These are phyloP conservation scores for Porphyridium purpureum DNA, from an alignment of 23 red algal genomes.

Conservation along the genomic window DNA sequence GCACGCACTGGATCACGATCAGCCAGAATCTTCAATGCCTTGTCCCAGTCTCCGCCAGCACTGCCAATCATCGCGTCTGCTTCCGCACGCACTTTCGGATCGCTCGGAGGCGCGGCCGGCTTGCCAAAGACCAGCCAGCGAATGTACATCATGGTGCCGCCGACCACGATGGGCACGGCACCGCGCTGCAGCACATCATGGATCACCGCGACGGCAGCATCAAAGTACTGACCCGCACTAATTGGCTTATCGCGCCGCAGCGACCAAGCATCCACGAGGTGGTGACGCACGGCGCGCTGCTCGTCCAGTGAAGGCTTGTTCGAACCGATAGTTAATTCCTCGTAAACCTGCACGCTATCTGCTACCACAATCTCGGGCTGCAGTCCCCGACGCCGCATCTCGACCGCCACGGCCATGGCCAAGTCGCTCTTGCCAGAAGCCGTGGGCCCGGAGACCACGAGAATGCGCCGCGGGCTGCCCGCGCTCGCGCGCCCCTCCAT, in stretches of 20 bases:
- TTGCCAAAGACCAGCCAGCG: slow-evolving; percentile 59
- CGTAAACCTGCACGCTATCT: slow-evolving; percentile 79
- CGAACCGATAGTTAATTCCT: slow-evolving; percentile 47
- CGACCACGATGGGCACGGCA: slow-evolving; percentile 64
- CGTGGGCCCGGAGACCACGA: slow-evolving; percentile 75
- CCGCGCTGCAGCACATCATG: slow-evolving; percentile 15
- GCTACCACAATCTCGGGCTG: slow-evolving; percentile 77
- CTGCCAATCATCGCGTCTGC: slow-evolving; percentile 17
- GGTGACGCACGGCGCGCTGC: slow-evolving; percentile 28
- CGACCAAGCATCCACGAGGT: slow-evolving; percentile 34
- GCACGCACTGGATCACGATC: slow-evolving; percentile 50
- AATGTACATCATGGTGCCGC: slow-evolving; percentile 93
- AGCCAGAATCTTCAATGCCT: slow-evolving; percentile 15
- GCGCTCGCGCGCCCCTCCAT: too few relatives aligned
- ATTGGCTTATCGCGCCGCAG: slow-evolving; percentile 14
- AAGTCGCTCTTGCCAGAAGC: slow-evolving; percentile 67
- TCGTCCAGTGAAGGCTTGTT: slow-evolving; percentile 61
- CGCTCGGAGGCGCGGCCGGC: slow-evolving; percentile 26
- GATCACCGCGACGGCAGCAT: slow-evolving; percentile 21
- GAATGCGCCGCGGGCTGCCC: too few relatives aligned
- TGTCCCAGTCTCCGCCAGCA: slow-evolving; percentile 41
- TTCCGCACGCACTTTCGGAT: slow-evolving; percentile 2
- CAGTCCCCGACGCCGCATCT: too few relatives aligned
- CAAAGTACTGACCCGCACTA: slow-evolving; percentile 50
- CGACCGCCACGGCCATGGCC: slow-evolving; percentile 27